phyloP scores from a whole-genome alignment of 768 basidiomycete species.

The Strobilomyces confusus region DNA sequence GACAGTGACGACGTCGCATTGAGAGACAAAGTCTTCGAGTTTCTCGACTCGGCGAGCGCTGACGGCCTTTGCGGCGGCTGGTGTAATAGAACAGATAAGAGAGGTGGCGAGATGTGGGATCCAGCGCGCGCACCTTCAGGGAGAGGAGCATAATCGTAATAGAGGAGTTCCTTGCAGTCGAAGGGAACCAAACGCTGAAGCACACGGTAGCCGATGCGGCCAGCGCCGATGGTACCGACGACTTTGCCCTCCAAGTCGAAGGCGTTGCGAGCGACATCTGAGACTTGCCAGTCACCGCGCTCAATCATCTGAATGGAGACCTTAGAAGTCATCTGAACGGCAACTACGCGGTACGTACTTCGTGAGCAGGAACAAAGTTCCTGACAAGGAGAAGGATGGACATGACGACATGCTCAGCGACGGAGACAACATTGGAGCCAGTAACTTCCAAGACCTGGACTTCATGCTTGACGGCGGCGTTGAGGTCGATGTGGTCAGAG shows the following conservation, averaged over 20 bases:
- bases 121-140: slow-evolving; percentile 44
- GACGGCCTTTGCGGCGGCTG: slow-evolving; percentile 63
- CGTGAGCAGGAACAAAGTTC: slow-evolving; percentile 86
- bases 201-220: slow-evolving; percentile 83
- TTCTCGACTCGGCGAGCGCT: slow-evolving; percentile 72
- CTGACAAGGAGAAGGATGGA: slow-evolving; percentile 86
- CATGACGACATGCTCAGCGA: slow-evolving; percentile 91
- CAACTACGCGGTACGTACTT: slow-evolving; percentile 39
- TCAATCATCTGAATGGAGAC: slow-evolving; percentile 60
- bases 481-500: slow-evolving; percentile 86
- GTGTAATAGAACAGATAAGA: background rate
- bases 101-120: background rate
- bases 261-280: slow-evolving; percentile 74
- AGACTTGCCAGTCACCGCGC: slow-evolving; percentile 84
- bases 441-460: slow-evolving; percentile 86
- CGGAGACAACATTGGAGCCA: slow-evolving; percentile 87
- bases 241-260: slow-evolving; percentile 91
- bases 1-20: slow-evolving; percentile 78
- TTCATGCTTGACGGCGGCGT: slow-evolving; percentile 75
- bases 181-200: slow-evolving; percentile 78
- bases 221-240: slow-evolving; percentile 84
- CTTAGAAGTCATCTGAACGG: background rate
- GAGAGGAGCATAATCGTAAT: slow-evolving; percentile 81
- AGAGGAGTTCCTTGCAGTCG: slow-evolving; percentile 85
- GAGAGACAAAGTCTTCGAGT: slow-evolving; percentile 55